These are phyloP conservation scores for Pelargonium australe DNA, from an alignment of 441 rosid genomes.

Conservation along the genomic window DNA sequence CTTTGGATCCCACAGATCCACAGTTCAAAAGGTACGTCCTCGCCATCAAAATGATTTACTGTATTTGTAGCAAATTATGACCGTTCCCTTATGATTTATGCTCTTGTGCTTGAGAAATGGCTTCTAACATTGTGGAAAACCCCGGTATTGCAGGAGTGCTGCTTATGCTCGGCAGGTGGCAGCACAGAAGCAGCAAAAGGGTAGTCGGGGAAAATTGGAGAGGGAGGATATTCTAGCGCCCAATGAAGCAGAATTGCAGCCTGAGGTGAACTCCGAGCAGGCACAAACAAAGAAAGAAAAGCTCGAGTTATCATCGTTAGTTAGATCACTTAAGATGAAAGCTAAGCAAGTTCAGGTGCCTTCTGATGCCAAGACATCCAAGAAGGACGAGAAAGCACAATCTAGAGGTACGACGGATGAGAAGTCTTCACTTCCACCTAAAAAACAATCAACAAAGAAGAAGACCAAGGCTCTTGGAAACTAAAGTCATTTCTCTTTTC, in stretches of 20 bases:
- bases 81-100: not conserved
- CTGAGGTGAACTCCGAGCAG: constrained; percentile 20
- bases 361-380: constrained; percentile 22
- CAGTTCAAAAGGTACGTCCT: constrained; percentile 70
- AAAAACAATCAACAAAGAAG: constrained; percentile 21
- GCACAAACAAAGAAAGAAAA: constrained; percentile 38
- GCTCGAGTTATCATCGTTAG: constrained; percentile 44
- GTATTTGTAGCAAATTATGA: not conserved
- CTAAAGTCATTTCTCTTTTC: constrained; percentile 11
- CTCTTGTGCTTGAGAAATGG: constrained; percentile 8
- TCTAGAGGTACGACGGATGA: constrained; percentile 15
- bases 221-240: constrained; percentile 19
- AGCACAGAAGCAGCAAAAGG: constrained; percentile 44
- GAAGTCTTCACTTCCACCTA: constrained; percentile 18
- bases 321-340: constrained; percentile 72
- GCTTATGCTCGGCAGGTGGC: constrained; percentile 57
- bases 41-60: not conserved
- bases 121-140: constrained; percentile 2
- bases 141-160: constrained; percentile 60
- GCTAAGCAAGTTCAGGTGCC: constrained; percentile 38
- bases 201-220: constrained; percentile 22
- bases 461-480: constrained; percentile 29
- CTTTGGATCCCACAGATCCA: constrained; percentile 92
- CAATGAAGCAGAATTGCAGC: constrained; percentile 18
- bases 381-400: constrained; percentile 19